Base-by-base conservation (phyloP, 2,329 filamentous ascomycete genomes). In the Samsoniella hepiali region DNA sequence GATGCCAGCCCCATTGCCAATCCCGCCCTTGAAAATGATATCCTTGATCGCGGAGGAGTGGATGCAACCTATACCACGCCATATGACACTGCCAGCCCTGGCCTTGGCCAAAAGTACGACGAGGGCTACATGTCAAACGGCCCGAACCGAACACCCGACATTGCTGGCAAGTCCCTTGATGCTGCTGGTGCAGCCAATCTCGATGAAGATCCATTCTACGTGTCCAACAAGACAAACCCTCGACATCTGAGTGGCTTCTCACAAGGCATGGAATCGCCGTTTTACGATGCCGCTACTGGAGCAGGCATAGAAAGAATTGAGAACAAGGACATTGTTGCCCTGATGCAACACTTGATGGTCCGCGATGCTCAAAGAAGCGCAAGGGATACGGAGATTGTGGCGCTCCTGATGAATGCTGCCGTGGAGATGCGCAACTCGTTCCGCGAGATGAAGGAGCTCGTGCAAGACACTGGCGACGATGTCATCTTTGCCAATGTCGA, bases 321-420 rank as follows among this genome's bases (percentile, higher is more conserved):
- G 74, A 97, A 93, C 53, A 95, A 96, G 77, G 95, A 99, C 72
- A 96, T 99, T 70, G 90, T 99, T 67, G 92, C 94, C 31, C 80
- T 99, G 65, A 99, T 99, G 95, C 94, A 99, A 73, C 95, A 99
- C 76, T 88, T 99, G 66, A 98, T 96, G 74, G 95, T 98, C 67
- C 90, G 95, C 42, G 95, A 99, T 78, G 95, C 94, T 47, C 94
- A 98, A 77, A 89, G 95, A 65, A 98, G 95, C 76, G 95, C 95
- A 53, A 87, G 95, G 51, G 95, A 99, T 71, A 98, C 95, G 0
- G 95, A 99, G 76, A 97, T 99, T 62, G 81, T 99, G 22, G 91
- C 97, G 54, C 94, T 95, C 0, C 85, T 99, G 38, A 95, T 99
- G 65, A 89, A 94, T 65, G 93, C 93, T 62, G 94, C 95, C 4